Base-by-base conservation (phyloP, 2,329 filamentous ascomycete genomes). In the Alternaria panax region DNA sequence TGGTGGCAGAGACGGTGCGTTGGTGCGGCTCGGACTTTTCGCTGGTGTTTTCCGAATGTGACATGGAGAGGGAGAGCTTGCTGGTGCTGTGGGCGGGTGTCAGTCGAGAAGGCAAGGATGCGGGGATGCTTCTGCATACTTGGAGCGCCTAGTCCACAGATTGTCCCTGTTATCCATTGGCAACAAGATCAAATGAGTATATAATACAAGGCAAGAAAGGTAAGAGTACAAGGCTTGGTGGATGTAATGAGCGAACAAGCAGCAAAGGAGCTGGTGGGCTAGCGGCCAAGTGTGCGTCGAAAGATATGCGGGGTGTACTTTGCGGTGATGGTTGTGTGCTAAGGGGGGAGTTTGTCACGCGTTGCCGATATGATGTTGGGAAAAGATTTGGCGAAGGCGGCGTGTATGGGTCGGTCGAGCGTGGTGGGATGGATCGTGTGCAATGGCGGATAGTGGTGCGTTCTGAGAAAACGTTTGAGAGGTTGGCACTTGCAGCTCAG, bases 31-130 rank as follows among this genome's bases (percentile, higher is more conserved):
- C 83, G 52, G 76, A 66, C 79, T 85, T 84, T 70, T 77, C 79
- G 70, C 84, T 82, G 65, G 72, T 74, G 59, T 69, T 81, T 71
- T 85, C 82, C 69, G 84, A 81, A 75, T 87, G 86, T 75, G 87
- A 83, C 77, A 91, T 96, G 71, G 92, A 90, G 65, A 98, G 86
- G 70, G 93, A 96, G 80, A 97, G 90, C 84, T 96, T 98, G 86
- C 88, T 92, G 80, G 87, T 87, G 84, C 90, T 95, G 75, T 59
- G 53, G 67, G 64, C 55, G 54, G 73, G 57, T 70, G 73, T 77
- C 60, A 77, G 74, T 69, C 32, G 42, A 27, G 54, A 57, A 36
- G 40, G 45, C 50, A 41, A 60, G 32, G 62, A 47, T 60, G 66
- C 64, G 65, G 70, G 63, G 62, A 51, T 48, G 63, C 40, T 63